phyloP scores from a whole-genome alignment of 352 stramenopile genomes.

The Phytophthora meadii region DNA sequence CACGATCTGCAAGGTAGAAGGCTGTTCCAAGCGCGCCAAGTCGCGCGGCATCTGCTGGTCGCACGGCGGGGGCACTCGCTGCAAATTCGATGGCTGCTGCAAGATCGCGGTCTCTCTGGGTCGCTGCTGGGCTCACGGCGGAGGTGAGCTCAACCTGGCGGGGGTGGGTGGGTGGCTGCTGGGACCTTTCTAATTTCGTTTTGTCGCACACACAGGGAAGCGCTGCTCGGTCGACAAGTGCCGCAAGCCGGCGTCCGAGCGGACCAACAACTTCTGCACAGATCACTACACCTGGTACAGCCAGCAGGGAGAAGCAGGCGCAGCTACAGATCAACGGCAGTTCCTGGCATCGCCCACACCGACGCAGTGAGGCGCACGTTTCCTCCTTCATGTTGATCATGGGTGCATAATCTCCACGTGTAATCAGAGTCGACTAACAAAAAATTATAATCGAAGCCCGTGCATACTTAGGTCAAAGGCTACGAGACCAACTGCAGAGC shows the following conservation, averaged over 20 bases:
- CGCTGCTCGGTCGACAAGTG: conserved; percentile 49
- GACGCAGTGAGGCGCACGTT: conserved; percentile 13
- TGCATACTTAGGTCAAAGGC: too few relatives aligned
- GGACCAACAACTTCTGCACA: conserved; percentile 55
- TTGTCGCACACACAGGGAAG: conserved; percentile 40
- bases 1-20: conserved; percentile 57
- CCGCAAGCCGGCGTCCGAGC: conserved; percentile 56
- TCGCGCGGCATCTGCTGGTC: conserved; percentile 86
- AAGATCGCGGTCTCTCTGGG: conserved; percentile 68
- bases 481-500: too few relatives aligned
- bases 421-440: too few relatives aligned
- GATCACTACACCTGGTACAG: conserved; percentile 46
- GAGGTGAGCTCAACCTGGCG: conserved; percentile 21
- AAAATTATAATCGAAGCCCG: too few relatives aligned
- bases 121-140: conserved; percentile 62
- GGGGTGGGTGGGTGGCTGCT: conserved; percentile 1
- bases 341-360: conserved; percentile 10
- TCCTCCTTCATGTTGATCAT: conserved; percentile 8
- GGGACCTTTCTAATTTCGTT: conserved; percentile 1
- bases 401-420: too few relatives aligned
- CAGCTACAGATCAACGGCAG: not conserved
- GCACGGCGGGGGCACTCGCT: conserved; percentile 78
- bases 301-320: conserved; percentile 16
- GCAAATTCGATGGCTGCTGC: conserved; percentile 53
- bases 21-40: conserved; percentile 73